phyloP scores from a whole-genome alignment of 345 rosid species.

The Clarkia xantiana region DNA sequence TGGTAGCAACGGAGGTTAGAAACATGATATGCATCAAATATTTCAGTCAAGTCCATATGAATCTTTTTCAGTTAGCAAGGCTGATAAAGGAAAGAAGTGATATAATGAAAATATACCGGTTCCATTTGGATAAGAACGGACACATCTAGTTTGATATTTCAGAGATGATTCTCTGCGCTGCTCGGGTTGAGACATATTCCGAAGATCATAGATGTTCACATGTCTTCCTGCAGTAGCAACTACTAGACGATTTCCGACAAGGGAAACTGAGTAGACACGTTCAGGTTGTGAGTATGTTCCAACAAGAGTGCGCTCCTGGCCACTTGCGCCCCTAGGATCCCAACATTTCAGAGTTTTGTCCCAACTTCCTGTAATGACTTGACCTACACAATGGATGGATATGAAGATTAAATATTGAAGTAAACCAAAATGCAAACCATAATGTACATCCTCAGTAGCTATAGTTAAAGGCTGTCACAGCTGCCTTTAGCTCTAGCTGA shows the following conservation, averaged over 20 bases:
- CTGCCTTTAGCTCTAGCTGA: too few relatives aligned
- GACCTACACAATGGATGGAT: constrained; percentile 33
- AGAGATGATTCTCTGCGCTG: constrained; percentile 88
- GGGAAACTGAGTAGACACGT: constrained; percentile 88
- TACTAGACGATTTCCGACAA: constrained; percentile 79
- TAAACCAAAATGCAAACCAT: too few relatives aligned
- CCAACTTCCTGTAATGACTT: constrained; percentile 96
- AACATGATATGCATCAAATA: too few relatives aligned
- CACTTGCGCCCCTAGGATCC: constrained; percentile 98
- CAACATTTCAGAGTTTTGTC: constrained; percentile 86
- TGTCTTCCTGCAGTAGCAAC: constrained; percentile 97
- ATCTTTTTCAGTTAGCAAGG: not conserved
- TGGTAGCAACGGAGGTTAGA: too few relatives aligned
- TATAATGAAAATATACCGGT: constrained; percentile 32
- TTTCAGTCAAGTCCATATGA: not conserved
- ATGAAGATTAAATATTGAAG: not conserved
- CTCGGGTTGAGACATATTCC: constrained; percentile 96
- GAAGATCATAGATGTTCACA: constrained; percentile 79
- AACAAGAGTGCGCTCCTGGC: constrained; percentile 64
- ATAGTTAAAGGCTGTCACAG: too few relatives aligned
- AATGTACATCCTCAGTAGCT: too few relatives aligned
- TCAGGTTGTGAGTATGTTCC: constrained; percentile 86
- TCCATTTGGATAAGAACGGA: constrained; percentile 93
- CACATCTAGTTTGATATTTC: constrained; percentile 92
- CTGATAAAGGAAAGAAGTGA: not conserved